Evolutionary conservation across 1,284 basidiomycete genomes (phyloP).

Genomic region (Schizophyllum commune): DNA sequence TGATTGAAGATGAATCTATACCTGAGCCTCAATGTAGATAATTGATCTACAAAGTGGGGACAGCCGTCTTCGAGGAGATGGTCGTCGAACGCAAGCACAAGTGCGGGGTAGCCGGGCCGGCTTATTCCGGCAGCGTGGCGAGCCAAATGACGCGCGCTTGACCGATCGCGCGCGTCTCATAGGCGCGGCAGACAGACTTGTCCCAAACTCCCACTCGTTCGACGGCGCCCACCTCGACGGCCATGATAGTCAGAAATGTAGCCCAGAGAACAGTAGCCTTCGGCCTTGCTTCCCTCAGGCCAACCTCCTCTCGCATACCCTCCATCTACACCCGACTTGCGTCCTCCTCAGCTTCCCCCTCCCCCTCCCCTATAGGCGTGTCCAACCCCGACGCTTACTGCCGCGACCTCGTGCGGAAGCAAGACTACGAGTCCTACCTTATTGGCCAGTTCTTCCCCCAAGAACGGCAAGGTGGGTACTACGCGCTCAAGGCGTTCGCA

Average conservation of each 20-base stretch:
- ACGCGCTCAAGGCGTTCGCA: slow-evolving; percentile 83
- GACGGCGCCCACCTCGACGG: neutral
- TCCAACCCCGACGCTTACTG: slow-evolving; percentile 40
- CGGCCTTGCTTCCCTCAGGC: neutral
- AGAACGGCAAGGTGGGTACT: slow-evolving; percentile 58
- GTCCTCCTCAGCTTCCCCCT: neutral
- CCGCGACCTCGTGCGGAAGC: slow-evolving; percentile 57
- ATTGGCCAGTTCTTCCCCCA: slow-evolving; percentile 73
- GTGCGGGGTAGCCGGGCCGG: too few species aligned
- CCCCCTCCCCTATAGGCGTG: neutral
- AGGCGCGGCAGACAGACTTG: neutral
- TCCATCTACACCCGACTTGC: neutral
- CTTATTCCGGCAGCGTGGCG: neutral
- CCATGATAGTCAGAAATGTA: neutral
- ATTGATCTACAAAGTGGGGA: too few species aligned
- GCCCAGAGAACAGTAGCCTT: neutral
- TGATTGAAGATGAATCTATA: too few species aligned
- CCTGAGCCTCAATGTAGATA: too few species aligned
- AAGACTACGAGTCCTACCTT: slow-evolving; percentile 80
- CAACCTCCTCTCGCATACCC: neutral
- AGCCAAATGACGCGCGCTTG: too few species aligned
- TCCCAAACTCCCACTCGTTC: neutral
- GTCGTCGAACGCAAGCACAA: too few species aligned
- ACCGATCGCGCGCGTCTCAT: neutral
- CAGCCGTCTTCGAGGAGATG: too few species aligned